These are phyloP conservation scores for Lactarius hatsudake DNA, from an alignment of 768 basidiomycete genomes.

Conservation along the genomic window DNA sequence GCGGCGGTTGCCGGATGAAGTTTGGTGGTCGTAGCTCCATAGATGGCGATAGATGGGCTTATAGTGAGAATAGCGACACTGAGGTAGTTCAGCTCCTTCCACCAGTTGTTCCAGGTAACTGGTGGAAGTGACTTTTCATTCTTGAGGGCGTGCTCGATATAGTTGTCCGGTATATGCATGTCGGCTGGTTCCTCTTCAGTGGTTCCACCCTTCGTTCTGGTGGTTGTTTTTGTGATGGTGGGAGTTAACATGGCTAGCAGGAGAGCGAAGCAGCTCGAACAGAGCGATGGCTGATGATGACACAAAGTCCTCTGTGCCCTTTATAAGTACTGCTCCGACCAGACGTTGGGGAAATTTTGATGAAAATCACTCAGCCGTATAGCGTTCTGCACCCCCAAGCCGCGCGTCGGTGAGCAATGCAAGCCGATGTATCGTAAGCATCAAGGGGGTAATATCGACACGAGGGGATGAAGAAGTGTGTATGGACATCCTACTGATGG, in stretches of 20 bases:
- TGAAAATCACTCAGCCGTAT: neutral
- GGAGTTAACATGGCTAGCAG: neutral
- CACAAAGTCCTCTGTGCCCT: neutral
- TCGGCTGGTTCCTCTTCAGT: constrained; percentile 32
- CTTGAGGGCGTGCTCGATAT: constrained; percentile 48
- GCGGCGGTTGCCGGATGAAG: constrained; percentile 70
- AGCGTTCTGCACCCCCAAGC: neutral
- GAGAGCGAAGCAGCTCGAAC: neutral
- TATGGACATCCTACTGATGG: neutral
- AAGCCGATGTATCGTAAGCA: neutral
- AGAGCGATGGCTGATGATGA: neutral
- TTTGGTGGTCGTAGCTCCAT: constrained; percentile 63
- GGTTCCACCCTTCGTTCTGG: neutral
- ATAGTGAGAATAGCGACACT: constrained; percentile 68
- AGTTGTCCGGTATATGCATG: constrained; percentile 51
- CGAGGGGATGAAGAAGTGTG: neutral
- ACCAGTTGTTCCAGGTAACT: constrained; percentile 42
- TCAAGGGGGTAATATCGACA: neutral
- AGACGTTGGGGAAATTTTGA: neutral
- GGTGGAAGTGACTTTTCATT: constrained; percentile 48
- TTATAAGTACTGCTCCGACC: neutral
- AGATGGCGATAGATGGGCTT: constrained; percentile 69
- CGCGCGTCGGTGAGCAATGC: neutral
- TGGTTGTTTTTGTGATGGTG: neutral
- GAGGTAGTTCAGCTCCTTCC: constrained; percentile 71